A percentile compares a stretch with the other conserved stretches of the same genome.
Evolutionary conservation across 108 stramenopile species (phyloP).

Genomic region (Aurantiochytrium sp.): DNA sequence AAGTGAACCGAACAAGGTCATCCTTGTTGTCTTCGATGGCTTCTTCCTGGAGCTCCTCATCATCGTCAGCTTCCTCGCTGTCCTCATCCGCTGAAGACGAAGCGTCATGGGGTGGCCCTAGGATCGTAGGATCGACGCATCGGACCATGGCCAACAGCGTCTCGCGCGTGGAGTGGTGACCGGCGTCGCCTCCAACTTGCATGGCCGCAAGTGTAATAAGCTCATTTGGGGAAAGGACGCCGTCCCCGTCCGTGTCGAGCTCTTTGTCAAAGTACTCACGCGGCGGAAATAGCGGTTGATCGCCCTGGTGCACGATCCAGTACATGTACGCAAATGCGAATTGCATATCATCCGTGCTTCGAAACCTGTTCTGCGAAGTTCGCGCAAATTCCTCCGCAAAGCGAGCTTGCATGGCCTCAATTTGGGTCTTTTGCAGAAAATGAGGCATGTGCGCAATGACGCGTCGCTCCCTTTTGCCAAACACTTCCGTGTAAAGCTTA

Average conservation of each 20-base stretch:
- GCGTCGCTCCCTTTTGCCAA: conserved; percentile 27
- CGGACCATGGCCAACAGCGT: conserved; percentile 15
- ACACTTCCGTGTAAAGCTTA: conserved; percentile 29
- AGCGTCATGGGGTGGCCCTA: not conserved
- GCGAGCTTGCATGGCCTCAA: conserved; percentile 28
- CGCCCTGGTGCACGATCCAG: conserved; percentile 29
- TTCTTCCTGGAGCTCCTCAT: not conserved
- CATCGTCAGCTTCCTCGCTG: not conserved
- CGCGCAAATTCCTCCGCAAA: conserved; percentile 25
- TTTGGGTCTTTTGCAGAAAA: conserved; percentile 19
- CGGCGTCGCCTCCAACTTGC: not conserved
- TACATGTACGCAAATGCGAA: conserved; percentile 46
- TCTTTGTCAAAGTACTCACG: not conserved
- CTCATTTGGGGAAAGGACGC: conserved; percentile 26
- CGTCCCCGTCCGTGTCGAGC: conserved; percentile 36
- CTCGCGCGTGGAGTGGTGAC: not conserved
- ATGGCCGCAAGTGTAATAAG: conserved; percentile 21
- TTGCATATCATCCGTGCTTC: conserved; percentile 39
- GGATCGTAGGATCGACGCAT: not conserved
- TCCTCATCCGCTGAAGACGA: not conserved
- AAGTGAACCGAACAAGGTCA: not conserved
- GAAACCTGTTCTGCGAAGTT: conserved; percentile 36
- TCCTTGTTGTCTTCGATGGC: not conserved
- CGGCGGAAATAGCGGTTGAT: not conserved
- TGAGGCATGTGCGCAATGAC: conserved; percentile 56